These are phyloP conservation scores for Schoenoplectus tabernaemontani DNA, from an alignment of 202 grass and related monocot genomes.

Conservation along the genomic window DNA sequence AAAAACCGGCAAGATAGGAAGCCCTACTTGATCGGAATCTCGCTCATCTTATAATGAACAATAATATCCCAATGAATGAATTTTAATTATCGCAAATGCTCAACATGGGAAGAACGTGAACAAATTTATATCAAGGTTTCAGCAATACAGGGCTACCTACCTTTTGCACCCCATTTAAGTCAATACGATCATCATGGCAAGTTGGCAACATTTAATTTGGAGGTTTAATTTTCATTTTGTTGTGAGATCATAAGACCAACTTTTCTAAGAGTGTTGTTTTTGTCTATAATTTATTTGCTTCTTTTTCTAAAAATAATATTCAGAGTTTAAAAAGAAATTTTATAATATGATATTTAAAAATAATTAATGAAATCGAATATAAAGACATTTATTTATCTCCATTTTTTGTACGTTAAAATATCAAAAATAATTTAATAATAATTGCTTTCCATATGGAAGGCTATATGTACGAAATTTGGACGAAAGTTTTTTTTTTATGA, in stretches of 20 bases:
- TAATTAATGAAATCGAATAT: too few species aligned
- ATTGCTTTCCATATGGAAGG: too few species aligned
- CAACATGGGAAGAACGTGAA: not conserved
- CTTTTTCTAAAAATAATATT: not conserved
- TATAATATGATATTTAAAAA: too few species aligned
- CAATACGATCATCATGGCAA: not conserved
- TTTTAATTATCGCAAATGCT: not conserved
- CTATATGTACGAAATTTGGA: too few species aligned
- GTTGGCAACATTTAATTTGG: not conserved
- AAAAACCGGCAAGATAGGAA: not conserved
- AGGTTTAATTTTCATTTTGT: not conserved
- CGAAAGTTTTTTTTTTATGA: too few species aligned
- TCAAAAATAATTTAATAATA: too few species aligned
- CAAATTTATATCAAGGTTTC: not conserved
- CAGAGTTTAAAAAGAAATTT: too few species aligned
- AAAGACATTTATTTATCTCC: too few species aligned
- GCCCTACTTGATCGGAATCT: not conserved
- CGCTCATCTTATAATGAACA: not conserved
- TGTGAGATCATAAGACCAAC: too few species aligned
- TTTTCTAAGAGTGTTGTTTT: not conserved
- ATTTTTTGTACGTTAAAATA: too few species aligned
- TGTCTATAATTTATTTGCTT: not conserved
- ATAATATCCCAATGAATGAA: conserved; percentile 10
- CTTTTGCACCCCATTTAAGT: not conserved
- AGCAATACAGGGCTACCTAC: not conserved